A percentile compares a stretch with the other conserved stretches of the same genome.
Conservation (phyloP, 1,284 basidiomycete genomes). For the Boletus subluridellus region DNA sequence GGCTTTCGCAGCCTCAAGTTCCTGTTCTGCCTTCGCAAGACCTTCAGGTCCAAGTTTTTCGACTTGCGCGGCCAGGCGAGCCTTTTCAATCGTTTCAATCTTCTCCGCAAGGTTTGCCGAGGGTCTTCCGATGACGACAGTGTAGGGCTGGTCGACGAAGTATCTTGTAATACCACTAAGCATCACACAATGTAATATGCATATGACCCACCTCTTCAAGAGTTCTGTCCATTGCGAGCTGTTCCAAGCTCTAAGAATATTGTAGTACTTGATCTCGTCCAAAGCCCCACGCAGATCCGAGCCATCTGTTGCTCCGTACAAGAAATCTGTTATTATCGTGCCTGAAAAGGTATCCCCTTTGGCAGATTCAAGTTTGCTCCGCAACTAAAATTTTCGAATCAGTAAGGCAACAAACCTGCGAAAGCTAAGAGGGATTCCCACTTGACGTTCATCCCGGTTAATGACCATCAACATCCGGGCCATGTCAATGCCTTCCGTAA, state of each 20-base stretch:
- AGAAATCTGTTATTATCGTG: slow-evolving; percentile 78
- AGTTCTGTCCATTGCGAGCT: slow-evolving; percentile 76
- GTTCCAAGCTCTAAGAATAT: slow-evolving; percentile 67
- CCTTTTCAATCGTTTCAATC: slow-evolving; percentile 81
- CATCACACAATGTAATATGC: background rate
- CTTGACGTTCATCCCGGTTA: slow-evolving; percentile 84
- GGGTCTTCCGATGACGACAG: slow-evolving; percentile 83
- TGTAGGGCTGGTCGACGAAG: slow-evolving; percentile 67
- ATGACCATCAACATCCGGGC: slow-evolving; percentile 87
- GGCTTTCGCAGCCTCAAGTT: slow-evolving; percentile 79
- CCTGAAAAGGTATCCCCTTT: slow-evolving; percentile 75
- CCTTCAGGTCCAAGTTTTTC: slow-evolving; percentile 76
- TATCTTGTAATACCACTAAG: slow-evolving; percentile 51
- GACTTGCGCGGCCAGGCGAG: slow-evolving; percentile 70
- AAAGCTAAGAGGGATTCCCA: slow-evolving; percentile 29
- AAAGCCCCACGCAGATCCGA: slow-evolving; percentile 72
- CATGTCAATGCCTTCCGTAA: slow-evolving; percentile 84
- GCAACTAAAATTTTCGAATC: slow-evolving; percentile 45
- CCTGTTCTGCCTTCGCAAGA: slow-evolving; percentile 65
- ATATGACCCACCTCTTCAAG: slow-evolving; percentile 64
- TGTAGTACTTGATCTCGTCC: slow-evolving; percentile 78
- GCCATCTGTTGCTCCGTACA: slow-evolving; percentile 86
- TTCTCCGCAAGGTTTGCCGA: slow-evolving; percentile 82
- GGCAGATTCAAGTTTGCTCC: slow-evolving; percentile 69
- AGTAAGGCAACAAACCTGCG: slow-evolving; percentile 1